phyloP scores from a whole-genome alignment of 2,329 filamentous ascomycete genomes.

The Verticillium zaregamsianum region DNA sequence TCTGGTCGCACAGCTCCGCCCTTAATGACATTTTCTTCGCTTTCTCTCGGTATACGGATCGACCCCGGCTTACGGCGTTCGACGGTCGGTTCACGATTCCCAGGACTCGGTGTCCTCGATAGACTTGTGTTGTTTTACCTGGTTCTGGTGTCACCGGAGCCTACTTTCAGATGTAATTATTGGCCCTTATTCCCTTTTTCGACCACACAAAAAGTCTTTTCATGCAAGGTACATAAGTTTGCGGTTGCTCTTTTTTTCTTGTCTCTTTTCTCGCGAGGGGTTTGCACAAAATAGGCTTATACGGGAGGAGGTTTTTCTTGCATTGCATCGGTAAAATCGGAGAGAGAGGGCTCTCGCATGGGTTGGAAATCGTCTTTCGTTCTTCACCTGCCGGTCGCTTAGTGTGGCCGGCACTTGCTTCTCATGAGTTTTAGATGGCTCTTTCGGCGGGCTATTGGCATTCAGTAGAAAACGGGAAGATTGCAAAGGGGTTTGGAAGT shows the following conservation, averaged over 20 bases:
- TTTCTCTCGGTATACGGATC: constrained; percentile 18
- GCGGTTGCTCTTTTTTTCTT: constrained; percentile 1
- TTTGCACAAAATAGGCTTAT: background rate
- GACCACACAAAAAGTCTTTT: background rate
- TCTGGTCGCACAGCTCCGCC: background rate
- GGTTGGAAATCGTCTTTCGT: background rate
- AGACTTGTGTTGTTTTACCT: constrained; percentile 9
- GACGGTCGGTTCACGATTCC: constrained; percentile 7
- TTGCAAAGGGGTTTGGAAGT: background rate
- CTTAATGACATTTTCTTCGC: constrained; percentile 16
- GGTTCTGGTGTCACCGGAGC: background rate
- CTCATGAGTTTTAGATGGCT: constrained; percentile 1
- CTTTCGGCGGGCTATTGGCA: background rate
- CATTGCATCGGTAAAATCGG: background rate
- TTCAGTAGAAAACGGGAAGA: constrained; percentile 3
- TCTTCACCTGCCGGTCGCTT: background rate
- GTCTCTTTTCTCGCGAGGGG: background rate
- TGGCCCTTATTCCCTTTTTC: constrained; percentile 5
- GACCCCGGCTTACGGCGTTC: constrained; percentile 13
- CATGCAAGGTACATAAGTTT: background rate
- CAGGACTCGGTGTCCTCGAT: constrained; percentile 11
- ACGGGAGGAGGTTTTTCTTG: background rate
- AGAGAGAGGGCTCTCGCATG: background rate
- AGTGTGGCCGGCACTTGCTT: background rate
- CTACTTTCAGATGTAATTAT: constrained; percentile 4